phyloP scores from a whole-genome alignment of 352 stramenopile genomes.

The Pythium insidiosum region DNA sequence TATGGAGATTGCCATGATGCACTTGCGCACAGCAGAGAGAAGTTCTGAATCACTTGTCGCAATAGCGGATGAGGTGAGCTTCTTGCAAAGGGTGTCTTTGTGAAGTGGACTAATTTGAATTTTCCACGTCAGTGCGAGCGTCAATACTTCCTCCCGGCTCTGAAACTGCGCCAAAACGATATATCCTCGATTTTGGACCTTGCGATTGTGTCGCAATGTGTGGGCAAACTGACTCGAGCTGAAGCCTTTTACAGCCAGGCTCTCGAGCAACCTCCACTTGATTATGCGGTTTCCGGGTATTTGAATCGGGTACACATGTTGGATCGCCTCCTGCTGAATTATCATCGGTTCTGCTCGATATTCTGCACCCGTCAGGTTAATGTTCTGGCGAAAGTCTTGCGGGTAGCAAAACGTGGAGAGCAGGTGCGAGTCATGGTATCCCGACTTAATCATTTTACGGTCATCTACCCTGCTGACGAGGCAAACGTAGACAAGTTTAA shows the following conservation, averaged over 20 bases:
- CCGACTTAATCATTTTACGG: conserved; percentile 47
- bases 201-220: conserved; percentile 48
- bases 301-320: conserved; percentile 47
- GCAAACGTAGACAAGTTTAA: conserved; percentile 27
- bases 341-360: conserved; percentile 61
- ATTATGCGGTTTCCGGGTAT: conserved; percentile 54
- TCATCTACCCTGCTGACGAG: conserved; percentile 27
- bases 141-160: conserved; percentile 37
- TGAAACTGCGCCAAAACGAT: conserved; percentile 44
- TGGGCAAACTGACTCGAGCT: conserved; percentile 29
- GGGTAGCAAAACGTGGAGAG: conserved; percentile 41
- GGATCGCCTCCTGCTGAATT: conserved; percentile 56
- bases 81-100: too few relatives aligned
- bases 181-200: conserved; percentile 39
- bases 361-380: conserved; percentile 51
- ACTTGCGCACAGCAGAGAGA: conserved; percentile 8
- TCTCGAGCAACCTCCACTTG: conserved; percentile 20
- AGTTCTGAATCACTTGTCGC: too few relatives aligned
- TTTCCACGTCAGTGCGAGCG: conserved; percentile 47
- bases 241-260: conserved; percentile 44
- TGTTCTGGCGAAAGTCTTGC: conserved; percentile 32
- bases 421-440: conserved; percentile 43
- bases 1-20: conserved; percentile 17
- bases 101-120: too few relatives aligned
- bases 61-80: too few relatives aligned